Evolutionary conservation across 257 asterid genomes (phyloP), one percentile per base, ranked within the genome.

Genomic region (Prunella vulgaris): DNA sequence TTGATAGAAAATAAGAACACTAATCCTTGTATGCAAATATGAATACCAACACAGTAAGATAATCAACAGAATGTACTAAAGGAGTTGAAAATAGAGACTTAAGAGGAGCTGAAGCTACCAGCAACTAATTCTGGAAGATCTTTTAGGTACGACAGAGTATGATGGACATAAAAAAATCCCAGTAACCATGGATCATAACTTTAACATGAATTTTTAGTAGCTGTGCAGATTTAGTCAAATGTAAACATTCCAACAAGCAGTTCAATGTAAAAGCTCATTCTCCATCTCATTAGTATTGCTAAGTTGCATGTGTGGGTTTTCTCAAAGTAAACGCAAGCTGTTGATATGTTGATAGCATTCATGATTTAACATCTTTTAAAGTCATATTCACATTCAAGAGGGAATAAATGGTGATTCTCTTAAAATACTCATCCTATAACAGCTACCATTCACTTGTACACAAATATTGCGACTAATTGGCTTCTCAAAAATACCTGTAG

Each of bases 401-500:
- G 35, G 37, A 24, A 56, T 10, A 28, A 24, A 10, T 20, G 7
- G 24, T 24, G 42, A 44, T 64, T 40, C 21, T 5, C 20, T 46
- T 46, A 5, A 46, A 46, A 46, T 0, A 15, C 21, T 14, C 53
- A n/a, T 46, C 21, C 20, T 46, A 46, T 40, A 40, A 40, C n/a
- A 30, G 51, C 15, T 0, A 1, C 48, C 48, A 40, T 40, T 40
- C 48, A 12, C 17, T 73, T 10, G 71, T 42, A 48, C 5, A 25
- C 37, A 64, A 66, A 60, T 28, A 68, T 38, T 32, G 56, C 42
- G 70, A 24, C 33, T 54, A 46, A 74, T 63, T 38, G 38, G 65
- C 66, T 52, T 71, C 51, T 42, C 30, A 59, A 28, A 59, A 64
- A 7, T 84, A 93, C 99, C 99, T 72, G 99, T 94, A 18, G 95